Conservation (phyloP, 257 asterid genomes). For the Lantana camara region DNA sequence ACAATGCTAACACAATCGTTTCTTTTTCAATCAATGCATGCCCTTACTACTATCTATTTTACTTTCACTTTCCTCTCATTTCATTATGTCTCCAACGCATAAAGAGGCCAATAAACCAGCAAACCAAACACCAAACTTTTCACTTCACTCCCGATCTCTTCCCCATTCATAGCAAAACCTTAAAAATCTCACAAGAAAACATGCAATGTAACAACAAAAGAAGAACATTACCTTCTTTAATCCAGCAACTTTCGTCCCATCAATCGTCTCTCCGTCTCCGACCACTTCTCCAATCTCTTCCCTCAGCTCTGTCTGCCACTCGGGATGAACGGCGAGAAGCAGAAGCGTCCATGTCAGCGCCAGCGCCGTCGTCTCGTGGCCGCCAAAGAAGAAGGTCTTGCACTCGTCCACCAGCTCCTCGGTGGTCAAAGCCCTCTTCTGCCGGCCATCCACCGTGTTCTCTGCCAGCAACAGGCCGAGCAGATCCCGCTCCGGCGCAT, state of each 20-base stretch:
- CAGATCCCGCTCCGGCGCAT: conserved; percentile 50
- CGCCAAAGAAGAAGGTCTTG: conserved; percentile 91
- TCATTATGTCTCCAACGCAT: neutral
- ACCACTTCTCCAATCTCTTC: conserved; percentile 65
- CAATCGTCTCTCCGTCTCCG: conserved; percentile 48
- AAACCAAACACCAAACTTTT: conserved; percentile 14
- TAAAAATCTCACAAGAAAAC: neutral
- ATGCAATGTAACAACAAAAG: conserved; percentile 9
- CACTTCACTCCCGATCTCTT: neutral
- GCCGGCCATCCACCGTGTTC: conserved; percentile 38
- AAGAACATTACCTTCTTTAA: conserved; percentile 69
- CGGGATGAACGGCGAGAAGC: conserved; percentile 61
- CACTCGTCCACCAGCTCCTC: conserved; percentile 85
- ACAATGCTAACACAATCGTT: too few species aligned
- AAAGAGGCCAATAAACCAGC: neutral
- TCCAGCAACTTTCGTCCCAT: conserved; percentile 56
- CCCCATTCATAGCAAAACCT: neutral
- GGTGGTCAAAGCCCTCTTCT: conserved; percentile 45
- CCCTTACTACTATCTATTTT: too few species aligned
- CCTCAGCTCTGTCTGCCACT: conserved; percentile 71
- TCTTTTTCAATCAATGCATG: too few species aligned
- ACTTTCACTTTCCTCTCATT: neutral
- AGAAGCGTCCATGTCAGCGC: conserved; percentile 83
- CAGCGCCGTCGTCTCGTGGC: conserved; percentile 89
- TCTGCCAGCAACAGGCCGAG: conserved; percentile 59